Base-by-base conservation (phyloP, 768 basidiomycete genomes). In the Gymnopilus junonius region DNA sequence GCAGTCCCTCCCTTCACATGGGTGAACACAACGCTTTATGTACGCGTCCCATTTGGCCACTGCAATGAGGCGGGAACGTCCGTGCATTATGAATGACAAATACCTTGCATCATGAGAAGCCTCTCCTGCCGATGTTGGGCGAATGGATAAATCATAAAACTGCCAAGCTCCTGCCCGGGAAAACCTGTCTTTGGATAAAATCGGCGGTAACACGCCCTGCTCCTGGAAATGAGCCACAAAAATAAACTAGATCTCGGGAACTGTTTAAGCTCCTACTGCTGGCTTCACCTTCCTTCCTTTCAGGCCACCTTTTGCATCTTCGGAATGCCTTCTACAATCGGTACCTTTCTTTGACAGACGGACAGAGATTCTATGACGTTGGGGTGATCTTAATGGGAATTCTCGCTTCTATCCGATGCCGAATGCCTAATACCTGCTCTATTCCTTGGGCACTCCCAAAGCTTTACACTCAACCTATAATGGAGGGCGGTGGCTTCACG, bases 221-320 rank as follows among this genome's bases (percentile, higher is more conserved):
- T 25, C 51, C 58, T 55, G 42, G 56, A 51, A 20, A 39, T 21
- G 50, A 45, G 59, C 34, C 55, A 45, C 51, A 48, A 65, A 65
- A 65, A 63, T 51, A 61, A 51, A 55, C 64, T 55, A 64, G 64
- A 69, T 69, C 69, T 69, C 66, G 57, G 64, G 55, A 57, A 58
- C 59, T 45, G 64, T 67, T 43, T 56, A 64, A 58, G 23, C 59
- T 27, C 55, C 57, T 54, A 60, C 54, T 59, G 59, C 57, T 39
- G 29, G 51, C 42, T 54, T 53, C 59, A 51, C 27, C 15, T 32
- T 20, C 27, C 29, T 31, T 66, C 65, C 64, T 51, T 60, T 46
- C 64, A 59, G 59, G 58, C 51, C 66, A 55, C 62, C 63, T 65
- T 64, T 65, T 63, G 63, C 65, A 58, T 65, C 61, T 58, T 54